Evolutionary conservation across 495 filamentous ascomycete species (phyloP), one percentile per base, ranked within the genome.

Genomic region (Xanthoparmelia taractica): DNA sequence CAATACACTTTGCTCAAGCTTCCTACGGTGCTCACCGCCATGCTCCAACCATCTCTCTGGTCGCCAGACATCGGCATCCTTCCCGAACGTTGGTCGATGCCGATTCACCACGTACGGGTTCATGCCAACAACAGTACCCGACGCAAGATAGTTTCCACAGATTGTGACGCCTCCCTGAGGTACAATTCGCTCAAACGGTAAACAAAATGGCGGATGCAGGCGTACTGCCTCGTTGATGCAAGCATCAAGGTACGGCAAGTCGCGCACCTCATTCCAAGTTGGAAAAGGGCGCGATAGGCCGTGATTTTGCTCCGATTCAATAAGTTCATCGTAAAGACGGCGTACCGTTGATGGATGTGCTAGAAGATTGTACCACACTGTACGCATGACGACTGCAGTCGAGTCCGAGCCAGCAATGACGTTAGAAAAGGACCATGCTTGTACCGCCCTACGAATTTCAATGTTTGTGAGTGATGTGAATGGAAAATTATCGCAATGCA

Each of bases 151-250:
- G 27, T 47, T 41, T 12, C 54, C 60, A 20, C 31, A 29, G 37
- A 66, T 40, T 13, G 59, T 68, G 23, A 73, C 52, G 11, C 74
- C 75, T 0, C 64, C 69, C 15, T 69, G 57, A 1, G 76, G 75
- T 6, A 78, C 73, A 20, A 78, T 61, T 0, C 77, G 70, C 64
- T 78, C 77, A 57, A 78, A 67, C 7, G 73, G 74, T 2, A 75
- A 67, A 7, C 63, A 62, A 50, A 80, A 72, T 7, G 75, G 72
- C 6, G 77, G 78, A 60, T 78, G 75, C 18, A 78, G 18, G 41
- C 65, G 57, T 33, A 50, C n/a, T 0, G 34, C 65, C 48, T 73
- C 73, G n/a, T 73, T 67, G 38, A 75, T 65, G 23, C 56, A 59
- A 23, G 75, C 74, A 63, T 77, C 69, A 5, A 77, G 61, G 48